Conservation (phyloP, 1,139 yeast genomes). For the Blastobotrys malaysiensis region DNA sequence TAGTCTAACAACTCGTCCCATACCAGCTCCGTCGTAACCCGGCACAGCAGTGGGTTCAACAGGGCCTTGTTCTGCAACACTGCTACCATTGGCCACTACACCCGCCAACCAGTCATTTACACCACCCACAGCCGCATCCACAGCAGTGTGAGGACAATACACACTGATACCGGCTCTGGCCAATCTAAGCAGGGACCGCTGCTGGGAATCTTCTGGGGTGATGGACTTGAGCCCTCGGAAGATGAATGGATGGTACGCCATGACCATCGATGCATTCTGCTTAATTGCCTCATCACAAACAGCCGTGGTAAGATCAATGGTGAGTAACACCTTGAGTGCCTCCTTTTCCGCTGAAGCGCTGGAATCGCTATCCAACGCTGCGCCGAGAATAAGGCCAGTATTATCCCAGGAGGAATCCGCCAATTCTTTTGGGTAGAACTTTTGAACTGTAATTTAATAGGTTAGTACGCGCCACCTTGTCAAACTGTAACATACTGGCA, state of each 20-base stretch:
- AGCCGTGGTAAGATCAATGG: conserved; percentile 77
- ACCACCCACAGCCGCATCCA: conserved; percentile 87
- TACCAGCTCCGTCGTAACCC: conserved; percentile 58
- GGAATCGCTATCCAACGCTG: conserved; percentile 27
- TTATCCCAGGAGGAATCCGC: conserved; percentile 94
- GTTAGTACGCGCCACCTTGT: too few species aligned
- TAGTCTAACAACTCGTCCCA: conserved; percentile 70
- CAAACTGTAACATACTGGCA: conserved; percentile 15
- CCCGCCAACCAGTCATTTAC: conserved; percentile 87
- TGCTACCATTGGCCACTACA: conserved; percentile 45
- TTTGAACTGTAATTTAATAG: conserved; percentile 43
- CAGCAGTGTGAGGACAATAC: conserved; percentile 93
- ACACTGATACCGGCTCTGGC: conserved; percentile 77
- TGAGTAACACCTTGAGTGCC: conserved; percentile 49
- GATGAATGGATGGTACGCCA: conserved; percentile 92
- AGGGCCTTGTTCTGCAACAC: conserved; percentile 25
- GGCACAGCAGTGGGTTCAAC: conserved; percentile 21
- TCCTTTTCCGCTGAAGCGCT: conserved; percentile 16
- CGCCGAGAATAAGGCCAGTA: conserved; percentile 79
- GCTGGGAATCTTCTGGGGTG: conserved; percentile 67
- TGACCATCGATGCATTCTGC: conserved; percentile 44
- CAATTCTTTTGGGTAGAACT: conserved; percentile 60
- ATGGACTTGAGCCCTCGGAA: conserved; percentile 84
- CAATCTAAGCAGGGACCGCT: conserved; percentile 62
- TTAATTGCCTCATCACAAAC: conserved; percentile 84